phyloP scores from a whole-genome alignment of 164 flowering plant genomes.

The Annona cherimola region DNA sequence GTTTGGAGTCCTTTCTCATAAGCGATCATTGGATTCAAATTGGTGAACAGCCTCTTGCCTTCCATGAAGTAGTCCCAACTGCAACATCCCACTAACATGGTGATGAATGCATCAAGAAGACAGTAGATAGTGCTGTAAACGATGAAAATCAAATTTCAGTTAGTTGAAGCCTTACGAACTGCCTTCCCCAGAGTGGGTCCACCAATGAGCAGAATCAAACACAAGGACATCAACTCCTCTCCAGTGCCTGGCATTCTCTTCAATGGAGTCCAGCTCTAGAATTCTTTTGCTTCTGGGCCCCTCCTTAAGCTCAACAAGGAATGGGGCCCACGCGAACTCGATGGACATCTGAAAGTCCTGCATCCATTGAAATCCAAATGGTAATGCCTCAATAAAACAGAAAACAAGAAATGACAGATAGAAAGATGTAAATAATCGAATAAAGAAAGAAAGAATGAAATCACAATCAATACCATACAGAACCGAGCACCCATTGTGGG shows the following conservation, averaged over 20 bases:
- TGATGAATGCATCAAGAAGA: not conserved
- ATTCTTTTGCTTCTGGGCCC: constrained; percentile 45
- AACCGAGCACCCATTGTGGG: not conserved
- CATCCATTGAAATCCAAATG: not conserved
- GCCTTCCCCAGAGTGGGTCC: constrained; percentile 63
- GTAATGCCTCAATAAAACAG: not conserved
- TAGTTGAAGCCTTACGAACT: constrained; percentile 45
- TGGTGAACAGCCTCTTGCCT: constrained; percentile 35
- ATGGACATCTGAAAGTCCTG: constrained; percentile 82
- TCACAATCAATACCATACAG: not conserved
- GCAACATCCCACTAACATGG: constrained; percentile 6
- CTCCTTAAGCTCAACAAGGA: constrained; percentile 60
- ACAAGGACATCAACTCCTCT: constrained; percentile 40
- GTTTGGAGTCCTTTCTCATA: constrained; percentile 71
- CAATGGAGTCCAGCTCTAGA: constrained; percentile 29
- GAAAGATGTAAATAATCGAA: not conserved
- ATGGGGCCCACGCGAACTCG: constrained; percentile 84
- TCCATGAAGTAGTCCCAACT: constrained; percentile 85
- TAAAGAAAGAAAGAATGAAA: too few relatives aligned
- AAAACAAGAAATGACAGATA: not conserved
- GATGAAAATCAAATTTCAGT: not conserved
- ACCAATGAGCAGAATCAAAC: constrained; percentile 93
- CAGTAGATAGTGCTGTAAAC: not conserved
- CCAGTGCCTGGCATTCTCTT: constrained; percentile 28
- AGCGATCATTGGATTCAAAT: constrained; percentile 74